Evolutionary conservation across 1,139 yeast genomes (phyloP), one percentile per base, ranked within the genome.

Genomic region (Saccharomycopsis hybrid): DNA sequence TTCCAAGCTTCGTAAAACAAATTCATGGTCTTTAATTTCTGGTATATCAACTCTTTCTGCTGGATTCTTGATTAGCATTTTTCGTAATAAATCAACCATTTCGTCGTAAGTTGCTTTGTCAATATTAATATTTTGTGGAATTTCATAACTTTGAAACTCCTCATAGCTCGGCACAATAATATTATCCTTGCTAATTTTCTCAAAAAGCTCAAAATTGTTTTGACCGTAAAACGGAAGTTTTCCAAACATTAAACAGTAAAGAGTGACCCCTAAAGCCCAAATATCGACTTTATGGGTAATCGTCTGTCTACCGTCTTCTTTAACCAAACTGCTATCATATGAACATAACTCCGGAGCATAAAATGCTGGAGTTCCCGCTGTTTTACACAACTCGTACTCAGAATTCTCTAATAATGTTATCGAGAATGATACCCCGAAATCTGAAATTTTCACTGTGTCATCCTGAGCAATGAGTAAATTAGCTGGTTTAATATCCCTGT

Each of bases 401-500:
- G 76, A 79, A 44, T 69, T 70, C 25, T 71, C 80, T 59, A 69
- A 74, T 55, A 85, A 68, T 59, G 71, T 62, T 0, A 85, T 74
- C 1, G 95, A 94, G 66, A 87, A 86, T 1, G 97, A 89, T 7
- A 94, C 96, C 24, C 99, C 99, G 67, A 94, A 94, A 68, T 92
- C 99, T 30, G 95, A 85, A 35, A 94, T 94, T 65, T 92, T 92
- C 32, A 92, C 97, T 3, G 76, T 73, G 50, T 84, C 81, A 57
- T 85, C 82, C 24, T 78, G 72, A 37, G 87, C 76, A 3, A 89
- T 80, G 50, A 94, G 72, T 53, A 94, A 67, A 62, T 94, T 94
- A 2, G 98, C 97, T 0, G 99, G 99, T 64, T 94, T 94, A 54
- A 94, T 92, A 66, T 94, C 99, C 54, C 99, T 77, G 66, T 94